These are phyloP conservation scores for Yamadazyma olivae DNA, from an alignment of 805 yeast species.

Conservation along the genomic window DNA sequence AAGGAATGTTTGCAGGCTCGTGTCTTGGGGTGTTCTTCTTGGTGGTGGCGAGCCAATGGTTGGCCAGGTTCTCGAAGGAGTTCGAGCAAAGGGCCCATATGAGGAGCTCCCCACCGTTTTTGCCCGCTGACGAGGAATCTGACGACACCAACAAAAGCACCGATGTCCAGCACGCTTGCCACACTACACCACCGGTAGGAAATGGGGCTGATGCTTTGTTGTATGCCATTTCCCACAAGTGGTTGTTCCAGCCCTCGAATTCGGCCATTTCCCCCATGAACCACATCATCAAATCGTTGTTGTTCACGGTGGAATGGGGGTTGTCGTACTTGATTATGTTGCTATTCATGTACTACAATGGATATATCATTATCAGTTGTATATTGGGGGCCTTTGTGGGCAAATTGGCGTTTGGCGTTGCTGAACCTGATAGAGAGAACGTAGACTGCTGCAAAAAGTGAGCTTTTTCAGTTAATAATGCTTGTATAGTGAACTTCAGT, in stretches of 20 bases:
- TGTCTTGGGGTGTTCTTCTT: constrained; percentile 66
- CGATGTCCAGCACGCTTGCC: no score
- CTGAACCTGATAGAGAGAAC: constrained; percentile 32
- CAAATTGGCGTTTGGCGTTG: constrained; percentile 47
- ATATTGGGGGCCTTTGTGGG: constrained; percentile 62
- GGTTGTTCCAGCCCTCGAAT: constrained; percentile 19
- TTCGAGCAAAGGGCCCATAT: constrained; percentile 19
- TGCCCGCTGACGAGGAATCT: no score
- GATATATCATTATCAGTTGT: constrained; percentile 62
- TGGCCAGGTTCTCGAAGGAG: constrained; percentile 39
- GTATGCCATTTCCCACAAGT: constrained; percentile 29
- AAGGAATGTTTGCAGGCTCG: constrained; percentile 68
- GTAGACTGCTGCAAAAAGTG: constrained; percentile 13
- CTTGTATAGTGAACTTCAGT: no score
- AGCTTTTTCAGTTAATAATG: no score
- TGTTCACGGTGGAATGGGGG: constrained; percentile 62
- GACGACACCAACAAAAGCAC: no score
- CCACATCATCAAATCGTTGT: constrained; percentile 46
- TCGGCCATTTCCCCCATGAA: constrained; percentile 28
- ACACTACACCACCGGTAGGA: no score
- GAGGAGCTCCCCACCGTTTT: no score
- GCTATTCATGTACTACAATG: constrained; percentile 73
- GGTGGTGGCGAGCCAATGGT: constrained; percentile 55
- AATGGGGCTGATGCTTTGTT: constrained; percentile 16
- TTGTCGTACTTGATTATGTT: constrained; percentile 65